Evolutionary conservation across 1,284 basidiomycete species (phyloP).

Genomic region (Cystobasidium sp.): DNA sequence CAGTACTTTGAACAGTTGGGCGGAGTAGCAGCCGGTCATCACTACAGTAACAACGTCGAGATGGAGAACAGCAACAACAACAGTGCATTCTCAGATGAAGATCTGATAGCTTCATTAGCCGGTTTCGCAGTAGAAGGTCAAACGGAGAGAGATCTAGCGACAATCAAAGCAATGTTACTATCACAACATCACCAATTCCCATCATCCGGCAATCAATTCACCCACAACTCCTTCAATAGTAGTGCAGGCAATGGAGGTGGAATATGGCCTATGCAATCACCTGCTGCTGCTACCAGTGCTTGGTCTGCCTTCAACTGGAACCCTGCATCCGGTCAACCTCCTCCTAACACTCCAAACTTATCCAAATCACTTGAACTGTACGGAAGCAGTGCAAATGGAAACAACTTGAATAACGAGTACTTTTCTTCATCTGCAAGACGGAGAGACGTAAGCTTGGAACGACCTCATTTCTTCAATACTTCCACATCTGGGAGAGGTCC

Average conservation of each 20-base stretch:
- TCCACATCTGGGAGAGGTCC: not conserved
- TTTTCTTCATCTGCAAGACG: constrained; percentile 4
- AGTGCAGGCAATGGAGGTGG: constrained; percentile 7
- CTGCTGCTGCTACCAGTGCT: constrained; percentile 1
- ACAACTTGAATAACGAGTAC: constrained; percentile 6
- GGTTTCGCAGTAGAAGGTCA: constrained; percentile 40
- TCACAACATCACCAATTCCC: not conserved
- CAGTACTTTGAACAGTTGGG: not conserved
- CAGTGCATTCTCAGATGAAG: constrained; percentile 39
- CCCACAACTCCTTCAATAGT: constrained; percentile 17
- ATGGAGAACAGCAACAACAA: constrained; percentile 6
- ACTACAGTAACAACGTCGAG: constrained; percentile 1
- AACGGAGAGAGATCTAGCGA: constrained; percentile 37
- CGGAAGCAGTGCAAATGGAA: constrained; percentile 7
- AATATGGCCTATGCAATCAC: constrained; percentile 9
- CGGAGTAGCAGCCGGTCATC: not conserved
- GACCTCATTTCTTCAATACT: constrained; percentile 4
- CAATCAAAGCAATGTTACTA: constrained; percentile 41
- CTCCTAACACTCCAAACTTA: constrained; percentile 39
- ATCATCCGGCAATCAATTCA: constrained; percentile 1
- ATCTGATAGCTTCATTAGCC: constrained; percentile 31
- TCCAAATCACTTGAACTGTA: constrained; percentile 39
- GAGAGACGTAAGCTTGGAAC: constrained; percentile 38
- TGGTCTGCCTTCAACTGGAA: constrained; percentile 11
- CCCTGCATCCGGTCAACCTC: constrained; percentile 30